Conservation (phyloP, 108 stramenopile genomes). For the Pseudonitzschia delicatissima region DNA sequence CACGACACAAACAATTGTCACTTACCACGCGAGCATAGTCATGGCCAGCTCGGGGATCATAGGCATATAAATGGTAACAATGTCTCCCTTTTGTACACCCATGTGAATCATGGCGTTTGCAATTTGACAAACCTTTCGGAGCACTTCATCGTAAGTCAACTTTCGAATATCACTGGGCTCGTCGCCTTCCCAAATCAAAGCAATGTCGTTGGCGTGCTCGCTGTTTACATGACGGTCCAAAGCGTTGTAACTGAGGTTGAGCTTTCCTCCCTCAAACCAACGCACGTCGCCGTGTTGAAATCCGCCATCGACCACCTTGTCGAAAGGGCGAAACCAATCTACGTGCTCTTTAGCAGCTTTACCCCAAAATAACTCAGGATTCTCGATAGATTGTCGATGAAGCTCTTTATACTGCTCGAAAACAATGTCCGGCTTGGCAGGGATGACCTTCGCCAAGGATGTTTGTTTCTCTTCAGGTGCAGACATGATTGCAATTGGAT, state of each 20-base stretch:
- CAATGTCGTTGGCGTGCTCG: slow-evolving; percentile 44
- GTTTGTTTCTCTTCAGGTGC: background rate
- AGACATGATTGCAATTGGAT: too few relatives aligned
- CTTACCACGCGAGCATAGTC: slow-evolving; percentile 67
- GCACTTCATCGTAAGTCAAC: slow-evolving; percentile 77
- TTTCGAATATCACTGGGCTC: slow-evolving; percentile 63
- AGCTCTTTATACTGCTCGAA: slow-evolving; percentile 51
- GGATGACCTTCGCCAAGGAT: slow-evolving; percentile 16
- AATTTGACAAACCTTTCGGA: slow-evolving; percentile 73
- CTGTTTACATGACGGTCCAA: slow-evolving; percentile 65
- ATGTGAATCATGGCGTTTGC: slow-evolving; percentile 85
- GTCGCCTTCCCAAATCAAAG: slow-evolving; percentile 78
- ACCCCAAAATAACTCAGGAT: slow-evolving; percentile 65
- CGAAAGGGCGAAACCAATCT: slow-evolving; percentile 67
- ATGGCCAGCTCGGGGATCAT: slow-evolving; percentile 97
- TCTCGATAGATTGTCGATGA: slow-evolving; percentile 51
- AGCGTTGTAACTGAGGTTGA: slow-evolving; percentile 87
- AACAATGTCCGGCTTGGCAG: slow-evolving; percentile 19
- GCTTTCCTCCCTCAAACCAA: slow-evolving; percentile 84
- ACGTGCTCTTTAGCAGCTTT: slow-evolving; percentile 56
- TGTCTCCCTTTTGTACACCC: slow-evolving; percentile 89
- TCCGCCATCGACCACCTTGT: slow-evolving; percentile 43
- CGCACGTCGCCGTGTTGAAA: slow-evolving; percentile 63
- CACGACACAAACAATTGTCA: background rate
- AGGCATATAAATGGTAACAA: slow-evolving; percentile 98